phyloP scores from a whole-genome alignment of 768 basidiomycete species.

The Amanita pallidorosea region DNA sequence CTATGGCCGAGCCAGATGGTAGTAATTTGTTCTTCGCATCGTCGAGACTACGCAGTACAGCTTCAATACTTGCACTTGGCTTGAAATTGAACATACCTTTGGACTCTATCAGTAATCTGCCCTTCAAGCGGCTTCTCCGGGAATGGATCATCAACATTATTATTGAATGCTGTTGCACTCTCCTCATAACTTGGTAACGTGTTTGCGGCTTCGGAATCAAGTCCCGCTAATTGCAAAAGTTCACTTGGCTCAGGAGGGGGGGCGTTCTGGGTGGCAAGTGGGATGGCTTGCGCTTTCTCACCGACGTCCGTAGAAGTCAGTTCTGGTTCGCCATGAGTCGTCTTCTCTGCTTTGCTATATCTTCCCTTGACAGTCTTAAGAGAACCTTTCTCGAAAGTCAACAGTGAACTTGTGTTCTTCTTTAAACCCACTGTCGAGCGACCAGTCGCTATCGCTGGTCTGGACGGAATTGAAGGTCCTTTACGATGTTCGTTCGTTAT shows the following conservation, averaged over 20 bases:
- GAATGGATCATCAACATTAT: neutral
- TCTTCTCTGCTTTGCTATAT: constrained; percentile 13
- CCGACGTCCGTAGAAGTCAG: neutral
- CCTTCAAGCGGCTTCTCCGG: neutral
- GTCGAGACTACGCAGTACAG: constrained; percentile 5
- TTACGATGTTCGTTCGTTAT: constrained; percentile 2
- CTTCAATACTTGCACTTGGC: neutral
- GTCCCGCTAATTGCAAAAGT: constrained; percentile 40
- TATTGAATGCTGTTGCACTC: constrained; percentile 12
- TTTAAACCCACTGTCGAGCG: constrained; percentile 35
- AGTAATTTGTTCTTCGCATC: constrained; percentile 8
- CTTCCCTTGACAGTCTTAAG: constrained; percentile 41
- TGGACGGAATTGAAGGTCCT: neutral
- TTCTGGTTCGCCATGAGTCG: constrained; percentile 1
- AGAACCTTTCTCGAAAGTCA: constrained; percentile 41
- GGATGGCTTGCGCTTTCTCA: neutral
- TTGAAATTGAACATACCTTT: neutral
- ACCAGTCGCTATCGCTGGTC: constrained; percentile 37
- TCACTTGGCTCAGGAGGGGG: constrained; percentile 17
- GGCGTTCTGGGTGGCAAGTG: neutral
- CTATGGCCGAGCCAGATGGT: neutral
- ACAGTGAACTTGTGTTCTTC: constrained; percentile 38
- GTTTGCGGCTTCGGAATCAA: constrained; percentile 24
- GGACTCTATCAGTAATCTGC: neutral
- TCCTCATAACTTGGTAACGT: constrained; percentile 51